Conservation (phyloP, 345 rosid genomes). For the Camelina laxa region DNA sequence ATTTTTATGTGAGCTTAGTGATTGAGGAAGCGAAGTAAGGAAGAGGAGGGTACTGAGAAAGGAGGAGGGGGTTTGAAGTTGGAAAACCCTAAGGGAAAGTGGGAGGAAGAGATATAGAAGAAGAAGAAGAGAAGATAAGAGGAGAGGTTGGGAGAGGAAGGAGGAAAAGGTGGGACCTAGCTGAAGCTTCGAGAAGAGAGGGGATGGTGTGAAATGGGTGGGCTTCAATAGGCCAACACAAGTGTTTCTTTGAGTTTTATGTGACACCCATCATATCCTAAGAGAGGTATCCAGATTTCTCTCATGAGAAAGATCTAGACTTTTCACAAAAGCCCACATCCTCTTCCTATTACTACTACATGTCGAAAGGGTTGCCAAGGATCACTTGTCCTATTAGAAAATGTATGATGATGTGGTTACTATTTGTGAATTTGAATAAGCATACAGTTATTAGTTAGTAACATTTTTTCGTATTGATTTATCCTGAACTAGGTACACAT, state of each 20-base stretch:
- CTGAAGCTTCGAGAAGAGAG: slow-evolving; percentile 29
- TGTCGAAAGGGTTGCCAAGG: not conserved
- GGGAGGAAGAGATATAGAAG: slow-evolving; percentile 20
- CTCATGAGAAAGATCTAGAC: not conserved
- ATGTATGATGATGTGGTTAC: not conserved
- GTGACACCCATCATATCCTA: not conserved
- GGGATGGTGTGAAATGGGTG: not conserved
- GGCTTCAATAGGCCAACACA: slow-evolving; percentile 17
- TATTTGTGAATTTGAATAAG: not conserved
- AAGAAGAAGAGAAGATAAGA: slow-evolving; percentile 34
- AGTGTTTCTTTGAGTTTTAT: not conserved
- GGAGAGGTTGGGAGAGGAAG: slow-evolving; percentile 21
- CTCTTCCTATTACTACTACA: not conserved
- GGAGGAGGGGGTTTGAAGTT: not conserved
- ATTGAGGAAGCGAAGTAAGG: not conserved
- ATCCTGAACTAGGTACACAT: too few species aligned
- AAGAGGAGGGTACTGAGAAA: not conserved
- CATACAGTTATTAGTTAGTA: not conserved
- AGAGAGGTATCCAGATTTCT: not conserved
- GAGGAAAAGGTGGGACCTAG: slow-evolving; percentile 18
- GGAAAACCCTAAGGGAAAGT: not conserved
- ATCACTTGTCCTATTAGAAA: not conserved
- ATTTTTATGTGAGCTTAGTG: slow-evolving; percentile 28
- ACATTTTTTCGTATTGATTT: too few species aligned
- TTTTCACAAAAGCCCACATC: not conserved